These are phyloP conservation scores for Aspergillus vadensis DNA, from an alignment of 2,329 filamentous ascomycete species.

Conservation along the genomic window DNA sequence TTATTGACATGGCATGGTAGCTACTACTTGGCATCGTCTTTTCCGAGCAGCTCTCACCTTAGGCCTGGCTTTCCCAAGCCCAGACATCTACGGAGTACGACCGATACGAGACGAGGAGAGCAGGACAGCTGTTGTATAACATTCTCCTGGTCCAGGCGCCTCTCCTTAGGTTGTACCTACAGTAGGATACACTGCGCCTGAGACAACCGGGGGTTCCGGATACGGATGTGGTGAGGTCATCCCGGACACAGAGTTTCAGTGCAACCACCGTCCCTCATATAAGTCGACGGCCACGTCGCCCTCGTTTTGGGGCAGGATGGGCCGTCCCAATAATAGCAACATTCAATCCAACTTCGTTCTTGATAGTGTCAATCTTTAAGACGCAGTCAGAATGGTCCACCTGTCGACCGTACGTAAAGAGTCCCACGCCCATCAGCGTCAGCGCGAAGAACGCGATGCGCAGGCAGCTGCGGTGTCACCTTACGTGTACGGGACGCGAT, in stretches of 20 bases:
- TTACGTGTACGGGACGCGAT: constrained; percentile 82
- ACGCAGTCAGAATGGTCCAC: constrained; percentile 39
- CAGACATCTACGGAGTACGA: too few species aligned
- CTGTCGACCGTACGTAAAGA: constrained; percentile 35
- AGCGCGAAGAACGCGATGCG: constrained; percentile 7
- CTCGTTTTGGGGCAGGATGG: not conserved
- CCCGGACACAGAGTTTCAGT: not conserved
- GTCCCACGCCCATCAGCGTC: constrained; percentile 29
- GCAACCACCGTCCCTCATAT: not conserved
- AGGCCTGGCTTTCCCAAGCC: too few species aligned
- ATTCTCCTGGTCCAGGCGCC: not conserved
- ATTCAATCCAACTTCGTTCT: not conserved
- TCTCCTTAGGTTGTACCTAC: not conserved
- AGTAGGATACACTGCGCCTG: not conserved
- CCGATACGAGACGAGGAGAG: too few species aligned
- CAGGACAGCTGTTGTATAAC: too few species aligned
- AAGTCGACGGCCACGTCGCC: not conserved
- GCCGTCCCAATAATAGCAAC: not conserved
- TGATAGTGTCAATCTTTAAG: not conserved
- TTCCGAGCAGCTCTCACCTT: too few species aligned
- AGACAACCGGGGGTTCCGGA: not conserved
- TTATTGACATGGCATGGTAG: too few species aligned
- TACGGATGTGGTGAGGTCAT: constrained; percentile 18
- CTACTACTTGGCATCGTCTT: too few species aligned
- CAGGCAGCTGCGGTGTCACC: constrained; percentile 45